Evolutionary conservation across 164 flowering plant genomes (phyloP), one percentile per base, ranked within the genome.

Genomic region (Berberis vulgaris): DNA sequence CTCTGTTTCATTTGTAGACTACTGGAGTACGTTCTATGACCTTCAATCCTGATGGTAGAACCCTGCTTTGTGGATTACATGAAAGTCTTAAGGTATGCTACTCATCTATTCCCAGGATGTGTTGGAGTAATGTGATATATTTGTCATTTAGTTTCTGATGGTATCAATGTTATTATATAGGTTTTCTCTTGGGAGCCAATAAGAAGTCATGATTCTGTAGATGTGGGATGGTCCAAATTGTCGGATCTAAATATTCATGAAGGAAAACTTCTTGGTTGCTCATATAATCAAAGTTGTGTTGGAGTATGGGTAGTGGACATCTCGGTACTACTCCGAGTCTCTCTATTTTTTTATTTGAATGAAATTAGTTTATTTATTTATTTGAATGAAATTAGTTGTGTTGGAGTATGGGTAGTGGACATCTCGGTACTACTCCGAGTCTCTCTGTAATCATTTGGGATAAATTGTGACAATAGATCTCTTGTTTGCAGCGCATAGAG

Each of bases 241-340:
- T 87, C 96, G 45, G 99, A 95, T 76, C 82, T 95, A 60, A 89
- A 84, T 74, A 79, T 95, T 71, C 96, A 91, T 56, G 99, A 95
- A 63, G 99, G 97, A 61, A 95, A 95, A 79, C 99, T 95, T 72
- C 96, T 95, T 73, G 99, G 97, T 13, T 95, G 99, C 80, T 95
- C 98, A 41, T 89, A 76, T 64, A 91, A 95, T 78, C 99, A 95
- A 78, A 91, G 96, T 73, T 95, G 97, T 79, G 99, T 95, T 66
- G 99, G 97, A 62, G 92, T 95, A 9, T 95, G 99, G 99, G 99
- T 95, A 60, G 97, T 86, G 49, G 99, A 95, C 76, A 82, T 89
- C 70, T 83, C 90, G 90, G 98, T 94, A 88, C 54, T 54, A 45
- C 56, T 57, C 67, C 9, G 42, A 64, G 57, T 62, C 2, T 57